Conservation (phyloP, 371 early-diverging fungal genomes). For the Mortierella sp. region DNA sequence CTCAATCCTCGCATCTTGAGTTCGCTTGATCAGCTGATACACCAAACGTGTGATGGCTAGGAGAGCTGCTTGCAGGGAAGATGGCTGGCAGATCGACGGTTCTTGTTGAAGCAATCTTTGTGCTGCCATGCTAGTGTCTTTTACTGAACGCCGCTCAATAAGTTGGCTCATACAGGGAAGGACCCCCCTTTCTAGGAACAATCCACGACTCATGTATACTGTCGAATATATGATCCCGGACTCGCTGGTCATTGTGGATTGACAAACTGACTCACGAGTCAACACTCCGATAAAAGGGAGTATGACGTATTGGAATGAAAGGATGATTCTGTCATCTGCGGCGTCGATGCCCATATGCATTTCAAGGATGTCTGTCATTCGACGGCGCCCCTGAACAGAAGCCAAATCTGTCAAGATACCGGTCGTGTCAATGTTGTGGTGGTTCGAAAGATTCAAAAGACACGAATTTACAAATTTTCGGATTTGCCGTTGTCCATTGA, state of each 20-base stretch:
- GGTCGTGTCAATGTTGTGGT: conserved; percentile 45
- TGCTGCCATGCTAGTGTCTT: not conserved
- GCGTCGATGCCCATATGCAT: conserved; percentile 31
- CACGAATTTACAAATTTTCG: conserved; percentile 45
- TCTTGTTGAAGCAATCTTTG: conserved; percentile 1
- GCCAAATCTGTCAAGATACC: conserved; percentile 34
- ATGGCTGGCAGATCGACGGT: conserved; percentile 13
- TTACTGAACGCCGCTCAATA: conserved; percentile 13
- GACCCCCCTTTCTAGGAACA: conserved; percentile 32
- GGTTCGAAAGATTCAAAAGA: conserved; percentile 52
- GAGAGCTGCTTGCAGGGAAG: conserved; percentile 34
- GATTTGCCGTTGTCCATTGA: conserved; percentile 17
- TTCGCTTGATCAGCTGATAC: conserved; percentile 45
- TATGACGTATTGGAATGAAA: conserved; percentile 51
- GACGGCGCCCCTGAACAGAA: conserved; percentile 5
- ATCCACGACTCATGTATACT: conserved; percentile 23
- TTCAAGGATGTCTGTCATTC: conserved; percentile 33
- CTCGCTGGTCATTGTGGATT: conserved; percentile 36
- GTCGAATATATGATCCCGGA: conserved; percentile 29
- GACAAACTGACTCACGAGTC: conserved; percentile 40
- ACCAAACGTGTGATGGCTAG: conserved; percentile 50
- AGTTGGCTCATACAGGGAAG: conserved; percentile 28
- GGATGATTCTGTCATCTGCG: not conserved
- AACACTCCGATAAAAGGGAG: conserved; percentile 53
- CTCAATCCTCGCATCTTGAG: conserved; percentile 29